Conservation (phyloP, 495 filamentous ascomycete species). For the Talaromyces thailandensis region DNA sequence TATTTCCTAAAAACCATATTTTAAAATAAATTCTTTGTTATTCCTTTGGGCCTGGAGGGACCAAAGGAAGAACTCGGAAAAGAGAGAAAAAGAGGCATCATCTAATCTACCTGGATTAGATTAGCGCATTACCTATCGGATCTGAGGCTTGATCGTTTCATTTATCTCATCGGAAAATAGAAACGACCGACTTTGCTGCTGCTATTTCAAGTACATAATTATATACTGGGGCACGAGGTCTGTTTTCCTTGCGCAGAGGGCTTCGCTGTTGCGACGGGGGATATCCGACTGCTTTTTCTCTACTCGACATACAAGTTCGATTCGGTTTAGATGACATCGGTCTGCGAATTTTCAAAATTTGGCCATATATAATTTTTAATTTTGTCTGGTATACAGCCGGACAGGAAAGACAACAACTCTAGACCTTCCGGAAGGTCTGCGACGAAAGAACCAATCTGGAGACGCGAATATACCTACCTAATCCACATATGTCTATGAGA, state of each 20-base stretch:
- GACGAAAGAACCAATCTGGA: background rate
- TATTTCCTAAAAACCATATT: background rate
- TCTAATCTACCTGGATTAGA: background rate
- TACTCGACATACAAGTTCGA: background rate
- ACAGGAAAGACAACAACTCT: background rate
- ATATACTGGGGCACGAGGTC: background rate
- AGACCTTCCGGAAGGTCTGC: background rate
- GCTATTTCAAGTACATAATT: background rate
- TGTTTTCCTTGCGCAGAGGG: background rate
- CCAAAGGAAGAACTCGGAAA: background rate
- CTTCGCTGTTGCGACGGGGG: background rate
- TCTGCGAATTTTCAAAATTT: background rate
- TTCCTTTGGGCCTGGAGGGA: background rate
- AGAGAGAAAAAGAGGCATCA: background rate
- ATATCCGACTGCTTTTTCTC: background rate
- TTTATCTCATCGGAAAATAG: background rate
- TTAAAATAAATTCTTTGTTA: slow-evolving; percentile 6
- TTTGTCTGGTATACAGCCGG: background rate
- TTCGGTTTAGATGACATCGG: background rate
- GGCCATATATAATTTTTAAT: background rate
- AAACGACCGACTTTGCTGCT: background rate
- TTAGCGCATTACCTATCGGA: slow-evolving; percentile 3
- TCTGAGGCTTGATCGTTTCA: background rate
- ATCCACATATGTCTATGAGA: background rate
- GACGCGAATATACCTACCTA: background rate